These are phyloP conservation scores for Yamadazyma membranifaciens DNA, from an alignment of 1,139 yeast genomes.

Conservation along the genomic window DNA sequence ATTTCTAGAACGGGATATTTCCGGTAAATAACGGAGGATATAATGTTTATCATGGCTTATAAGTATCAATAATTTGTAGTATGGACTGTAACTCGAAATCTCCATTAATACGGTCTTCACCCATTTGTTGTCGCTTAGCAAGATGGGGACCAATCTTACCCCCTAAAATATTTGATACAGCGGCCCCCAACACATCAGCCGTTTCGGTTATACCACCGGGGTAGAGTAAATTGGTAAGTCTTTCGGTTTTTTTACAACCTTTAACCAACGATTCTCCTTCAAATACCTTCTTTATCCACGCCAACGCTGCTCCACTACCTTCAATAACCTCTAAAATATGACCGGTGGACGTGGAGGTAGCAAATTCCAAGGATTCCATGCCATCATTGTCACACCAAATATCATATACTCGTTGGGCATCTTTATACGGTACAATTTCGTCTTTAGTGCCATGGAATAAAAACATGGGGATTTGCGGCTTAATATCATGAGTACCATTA, in stretches of 20 bases:
- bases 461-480: slow-evolving; percentile 33
- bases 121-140: not conserved
- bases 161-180: slow-evolving; percentile 11
- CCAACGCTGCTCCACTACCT: slow-evolving; percentile 18
- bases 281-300: slow-evolving; percentile 23
- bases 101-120: not conserved
- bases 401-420: slow-evolving; percentile 24
- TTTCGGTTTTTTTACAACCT: slow-evolving; percentile 25
- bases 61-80: not conserved
- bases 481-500: slow-evolving; percentile 12
- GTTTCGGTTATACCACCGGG: slow-evolving; percentile 18
- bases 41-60: too few relatives aligned
- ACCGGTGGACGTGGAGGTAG: slow-evolving; percentile 23
- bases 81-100: slow-evolving; percentile 5
- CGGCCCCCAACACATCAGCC: slow-evolving; percentile 7
- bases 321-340: slow-evolving; percentile 25
- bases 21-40: too few relatives aligned
- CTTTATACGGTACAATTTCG: slow-evolving; percentile 27
- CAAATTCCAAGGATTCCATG: slow-evolving; percentile 27
- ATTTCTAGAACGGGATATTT: too few relatives aligned
- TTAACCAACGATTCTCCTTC: slow-evolving; percentile 21
- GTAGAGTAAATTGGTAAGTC: slow-evolving; percentile 23
- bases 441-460: slow-evolving; percentile 33
- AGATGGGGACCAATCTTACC: slow-evolving; percentile 11
- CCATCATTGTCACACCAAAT: slow-evolving; percentile 32